Evolutionary conservation across 208 protist species (phyloP).

Genomic region (Naegleria lovaniensis): DNA sequence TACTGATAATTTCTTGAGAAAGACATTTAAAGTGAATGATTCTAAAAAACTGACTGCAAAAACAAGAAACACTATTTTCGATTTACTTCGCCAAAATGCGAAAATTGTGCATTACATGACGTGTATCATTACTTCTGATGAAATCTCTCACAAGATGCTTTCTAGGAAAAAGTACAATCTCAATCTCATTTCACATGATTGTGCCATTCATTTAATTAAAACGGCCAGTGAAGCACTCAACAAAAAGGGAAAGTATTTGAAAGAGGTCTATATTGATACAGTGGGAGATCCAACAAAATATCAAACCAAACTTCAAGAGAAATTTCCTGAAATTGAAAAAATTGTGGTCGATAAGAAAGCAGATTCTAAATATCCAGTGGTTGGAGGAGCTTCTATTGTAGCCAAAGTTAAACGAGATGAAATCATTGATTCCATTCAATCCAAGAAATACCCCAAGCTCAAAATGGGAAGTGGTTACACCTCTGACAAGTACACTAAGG

Average conservation of each 20-base stretch:
- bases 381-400: conserved; percentile 79
- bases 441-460: background rate
- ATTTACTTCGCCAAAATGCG: background rate
- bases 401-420: conserved; percentile 61
- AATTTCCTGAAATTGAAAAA: conserved; percentile 69
- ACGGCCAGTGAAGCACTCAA: conserved; percentile 30
- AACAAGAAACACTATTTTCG: background rate
- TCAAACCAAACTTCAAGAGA: conserved; percentile 54
- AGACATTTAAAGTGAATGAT: conserved; percentile 66
- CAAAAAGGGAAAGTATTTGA: conserved; percentile 47
- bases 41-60: conserved; percentile 31
- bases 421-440: background rate
- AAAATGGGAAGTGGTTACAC: conserved; percentile 32
- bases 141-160: conserved; percentile 33
- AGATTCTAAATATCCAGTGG: conserved; percentile 76
- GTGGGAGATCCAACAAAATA: conserved; percentile 75
- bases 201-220: conserved; percentile 69
- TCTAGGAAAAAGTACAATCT: conserved; percentile 57
- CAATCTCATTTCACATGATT: conserved; percentile 76
- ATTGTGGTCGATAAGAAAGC: conserved; percentile 76
- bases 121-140: conserved; percentile 49
- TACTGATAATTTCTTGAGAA: conserved; percentile 50
- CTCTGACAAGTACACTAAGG: conserved; percentile 29
- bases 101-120: conserved; percentile 11
- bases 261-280: conserved; percentile 82